Evolutionary conservation across 2,329 filamentous ascomycete genomes (phyloP).

Genomic region (Monosporascus sp.): DNA sequence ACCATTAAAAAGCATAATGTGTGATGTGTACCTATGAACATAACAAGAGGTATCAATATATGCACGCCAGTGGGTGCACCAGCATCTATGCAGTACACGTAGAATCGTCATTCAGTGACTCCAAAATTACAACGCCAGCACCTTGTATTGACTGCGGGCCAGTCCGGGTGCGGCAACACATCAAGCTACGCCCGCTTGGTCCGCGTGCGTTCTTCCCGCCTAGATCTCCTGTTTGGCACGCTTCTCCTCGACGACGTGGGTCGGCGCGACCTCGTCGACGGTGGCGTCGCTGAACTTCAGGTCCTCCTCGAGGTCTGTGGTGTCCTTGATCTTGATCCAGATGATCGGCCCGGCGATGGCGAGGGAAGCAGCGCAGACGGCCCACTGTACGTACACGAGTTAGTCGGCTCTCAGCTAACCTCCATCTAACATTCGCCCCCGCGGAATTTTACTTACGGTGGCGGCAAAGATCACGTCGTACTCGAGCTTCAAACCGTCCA

Average conservation of each 20-base stretch:
- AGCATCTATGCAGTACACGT: no score
- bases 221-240: not conserved
- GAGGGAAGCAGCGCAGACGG: slow-evolving; percentile 65
- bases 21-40: no score
- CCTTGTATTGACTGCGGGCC: no score
- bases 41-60: no score
- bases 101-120: no score
- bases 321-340: slow-evolving; percentile 72
- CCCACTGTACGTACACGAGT: slow-evolving; percentile 51
- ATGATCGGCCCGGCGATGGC: slow-evolving; percentile 76
- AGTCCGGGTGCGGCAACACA: no score
- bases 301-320: slow-evolving; percentile 76
- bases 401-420: slow-evolving; percentile 1
- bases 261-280: slow-evolving; percentile 56
- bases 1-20: no score
- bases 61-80: no score
- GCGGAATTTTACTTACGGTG: slow-evolving; percentile 32
- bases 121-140: no score
- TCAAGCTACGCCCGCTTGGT: no score
- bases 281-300: slow-evolving; percentile 83
- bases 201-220: no score
- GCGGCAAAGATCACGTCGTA: slow-evolving; percentile 68
- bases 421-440: not conserved
- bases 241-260: slow-evolving; percentile 22
- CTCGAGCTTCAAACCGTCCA: slow-evolving; percentile 57